These are phyloP conservation scores for Stagonosporopsis rhizophila DNA, from an alignment of 2,329 filamentous ascomycete species.

Conservation along the genomic window DNA sequence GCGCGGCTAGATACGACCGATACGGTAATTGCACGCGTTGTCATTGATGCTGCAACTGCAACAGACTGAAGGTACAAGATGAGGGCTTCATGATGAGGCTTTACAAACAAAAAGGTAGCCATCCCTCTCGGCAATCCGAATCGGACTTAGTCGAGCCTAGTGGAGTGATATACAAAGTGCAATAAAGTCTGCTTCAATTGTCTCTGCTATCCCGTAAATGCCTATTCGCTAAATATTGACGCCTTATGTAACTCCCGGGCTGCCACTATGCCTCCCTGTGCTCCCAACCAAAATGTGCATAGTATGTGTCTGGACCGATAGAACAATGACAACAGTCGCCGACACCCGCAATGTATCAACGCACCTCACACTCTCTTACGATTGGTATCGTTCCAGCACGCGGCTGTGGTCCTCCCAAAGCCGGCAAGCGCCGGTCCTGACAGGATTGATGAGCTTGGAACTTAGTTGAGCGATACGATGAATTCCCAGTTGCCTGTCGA, in stretches of 20 bases:
- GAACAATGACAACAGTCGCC: not conserved
- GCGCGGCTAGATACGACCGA: not conserved
- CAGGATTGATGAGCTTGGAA: not conserved
- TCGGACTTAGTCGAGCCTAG: too few relatives aligned
- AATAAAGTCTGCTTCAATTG: constrained; percentile 11
- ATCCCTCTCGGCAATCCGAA: too few relatives aligned
- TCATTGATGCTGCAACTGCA: not conserved
- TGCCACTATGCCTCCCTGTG: constrained; percentile 18
- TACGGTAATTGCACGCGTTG: not conserved
- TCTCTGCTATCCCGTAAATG: constrained; percentile 13
- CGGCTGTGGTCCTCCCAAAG: not conserved
- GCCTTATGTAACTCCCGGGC: constrained; percentile 22
- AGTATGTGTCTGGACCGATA: not conserved
- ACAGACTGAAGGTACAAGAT: not conserved
- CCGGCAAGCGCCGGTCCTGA: not conserved
- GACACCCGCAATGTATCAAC: not conserved
- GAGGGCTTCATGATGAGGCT: too few relatives aligned
- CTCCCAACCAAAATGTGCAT: constrained; percentile 23
- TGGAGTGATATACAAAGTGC: too few relatives aligned
- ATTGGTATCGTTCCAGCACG: not conserved
- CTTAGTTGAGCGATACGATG: constrained; percentile 37
- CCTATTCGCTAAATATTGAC: constrained; percentile 25
- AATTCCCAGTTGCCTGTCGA: constrained; percentile 42
- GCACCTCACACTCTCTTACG: not conserved
- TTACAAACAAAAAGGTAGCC: too few relatives aligned